These are phyloP conservation scores for Paramecium octaurelia DNA, from an alignment of 73 alveolate species.

Conservation along the genomic window DNA sequence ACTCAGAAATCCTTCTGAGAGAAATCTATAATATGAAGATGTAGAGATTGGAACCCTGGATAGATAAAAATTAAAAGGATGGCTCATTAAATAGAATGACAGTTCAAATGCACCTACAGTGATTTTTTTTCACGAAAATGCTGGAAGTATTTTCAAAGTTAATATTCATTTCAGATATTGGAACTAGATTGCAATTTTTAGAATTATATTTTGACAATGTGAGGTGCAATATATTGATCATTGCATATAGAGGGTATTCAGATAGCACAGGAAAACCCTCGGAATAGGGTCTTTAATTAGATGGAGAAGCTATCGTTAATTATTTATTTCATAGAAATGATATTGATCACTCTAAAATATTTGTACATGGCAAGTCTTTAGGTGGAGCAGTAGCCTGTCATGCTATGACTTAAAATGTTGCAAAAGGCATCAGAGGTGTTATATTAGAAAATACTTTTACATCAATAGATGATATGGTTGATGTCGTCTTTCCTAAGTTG, in stretches of 20 bases:
- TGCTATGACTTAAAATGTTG: neutral
- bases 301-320: constrained; percentile 84
- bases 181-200: constrained; percentile 81
- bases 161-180: constrained; percentile 70
- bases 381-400: constrained; percentile 98
- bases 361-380: constrained; percentile 87
- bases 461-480: constrained; percentile 89
- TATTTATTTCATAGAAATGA: constrained; percentile 72
- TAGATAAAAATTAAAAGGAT: constrained; percentile 58
- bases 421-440: constrained; percentile 74
- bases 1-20: constrained; percentile 72
- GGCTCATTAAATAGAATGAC: constrained; percentile 71
- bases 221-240: constrained; percentile 80
- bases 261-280: constrained; percentile 95
- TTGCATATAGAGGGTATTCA: constrained; percentile 96
- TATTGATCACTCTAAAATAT: constrained; percentile 75
- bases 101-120: constrained; percentile 68
- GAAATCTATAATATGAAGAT: constrained; percentile 71
- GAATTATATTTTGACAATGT: constrained; percentile 67
- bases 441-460: constrained; percentile 95
- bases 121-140: constrained; percentile 94
- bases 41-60: constrained; percentile 63
- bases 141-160: constrained; percentile 80
- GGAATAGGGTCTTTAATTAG: constrained; percentile 89
- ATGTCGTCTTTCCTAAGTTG: constrained; percentile 78